Conservation (phyloP, 2,329 filamentous ascomycete genomes). For the Colletotrichum lupini region DNA sequence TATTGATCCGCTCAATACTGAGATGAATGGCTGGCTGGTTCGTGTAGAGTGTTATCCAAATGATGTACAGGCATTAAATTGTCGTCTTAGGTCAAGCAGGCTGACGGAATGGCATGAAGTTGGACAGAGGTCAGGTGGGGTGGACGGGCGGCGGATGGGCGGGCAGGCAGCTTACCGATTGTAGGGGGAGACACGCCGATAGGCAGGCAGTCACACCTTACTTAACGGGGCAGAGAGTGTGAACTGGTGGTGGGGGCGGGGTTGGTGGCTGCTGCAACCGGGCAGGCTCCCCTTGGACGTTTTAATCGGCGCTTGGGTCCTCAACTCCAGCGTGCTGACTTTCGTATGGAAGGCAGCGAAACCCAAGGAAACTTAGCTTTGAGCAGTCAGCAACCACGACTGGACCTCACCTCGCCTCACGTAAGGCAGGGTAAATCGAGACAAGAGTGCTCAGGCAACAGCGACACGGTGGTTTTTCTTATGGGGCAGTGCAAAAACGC, state of each 20-base stretch:
- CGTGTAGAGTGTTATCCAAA: not conserved
- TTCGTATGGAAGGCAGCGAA: not conserved
- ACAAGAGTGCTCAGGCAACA: not conserved
- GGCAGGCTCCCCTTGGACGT: not conserved
- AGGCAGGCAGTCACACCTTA: not conserved
- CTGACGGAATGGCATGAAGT: slow-evolving; percentile 1
- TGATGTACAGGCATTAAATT: not conserved
- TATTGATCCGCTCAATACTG: not conserved
- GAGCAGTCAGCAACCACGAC: not conserved
- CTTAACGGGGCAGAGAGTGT: not conserved
- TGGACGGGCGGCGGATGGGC: not conserved
- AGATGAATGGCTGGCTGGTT: not conserved
- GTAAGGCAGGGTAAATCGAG: not conserved
- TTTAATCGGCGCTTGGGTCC: not conserved
- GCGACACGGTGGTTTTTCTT: not conserved
- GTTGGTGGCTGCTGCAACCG: not conserved
- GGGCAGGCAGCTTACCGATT: not conserved
- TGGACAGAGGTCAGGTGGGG: slow-evolving; percentile 3
- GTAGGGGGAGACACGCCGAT: not conserved
- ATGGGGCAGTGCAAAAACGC: not conserved
- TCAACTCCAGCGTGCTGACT: not conserved
- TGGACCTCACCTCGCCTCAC: not conserved
- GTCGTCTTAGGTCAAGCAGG: slow-evolving; percentile 1
- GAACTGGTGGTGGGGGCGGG: not conserved
- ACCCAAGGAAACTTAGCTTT: not conserved